Percentiles rank a stretch among this genome's conserved stretches.
Evolutionary conservation across 305 asterid species (phyloP).

Genomic region (Fraxinus nigra): DNA sequence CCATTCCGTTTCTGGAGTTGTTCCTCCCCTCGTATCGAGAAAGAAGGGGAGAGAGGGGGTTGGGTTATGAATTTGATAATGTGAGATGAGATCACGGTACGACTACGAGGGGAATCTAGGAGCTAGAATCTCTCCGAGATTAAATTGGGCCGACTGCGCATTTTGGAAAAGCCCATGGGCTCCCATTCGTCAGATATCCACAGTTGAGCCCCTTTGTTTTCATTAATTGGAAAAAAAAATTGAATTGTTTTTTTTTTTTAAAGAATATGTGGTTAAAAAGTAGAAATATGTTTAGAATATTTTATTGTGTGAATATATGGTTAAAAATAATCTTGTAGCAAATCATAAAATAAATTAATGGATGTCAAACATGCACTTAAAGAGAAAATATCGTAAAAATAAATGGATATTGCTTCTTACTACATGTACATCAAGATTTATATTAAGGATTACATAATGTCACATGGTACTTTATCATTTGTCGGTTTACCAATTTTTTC

Average conservation of each 20-base stretch:
- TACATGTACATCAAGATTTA: too few species aligned
- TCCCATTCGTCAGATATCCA: background rate
- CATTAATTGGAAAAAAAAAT: background rate
- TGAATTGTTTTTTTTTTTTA: too few species aligned
- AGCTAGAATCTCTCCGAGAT: background rate
- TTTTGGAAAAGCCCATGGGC: background rate
- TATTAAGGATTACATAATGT: too few species aligned
- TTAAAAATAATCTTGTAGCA: too few species aligned
- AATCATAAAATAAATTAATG: too few species aligned
- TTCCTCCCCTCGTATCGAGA: background rate
- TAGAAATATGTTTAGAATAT: too few species aligned
- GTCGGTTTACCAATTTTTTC: too few species aligned
- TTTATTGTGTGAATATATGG: too few species aligned
- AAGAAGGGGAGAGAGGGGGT: background rate
- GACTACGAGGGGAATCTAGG: background rate
- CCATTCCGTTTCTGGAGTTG: background rate
- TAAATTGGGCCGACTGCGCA: background rate
- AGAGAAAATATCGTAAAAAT: background rate
- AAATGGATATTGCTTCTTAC: too few species aligned
- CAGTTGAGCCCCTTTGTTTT: background rate
- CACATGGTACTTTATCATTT: too few species aligned
- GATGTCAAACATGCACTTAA: too few species aligned
- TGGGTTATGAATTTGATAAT: background rate
- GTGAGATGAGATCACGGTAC: background rate
- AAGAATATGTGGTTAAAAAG: too few species aligned